These are phyloP conservation scores for Grigorovia transvaalensis DNA, from an alignment of 805 yeast genomes.

Conservation along the genomic window DNA sequence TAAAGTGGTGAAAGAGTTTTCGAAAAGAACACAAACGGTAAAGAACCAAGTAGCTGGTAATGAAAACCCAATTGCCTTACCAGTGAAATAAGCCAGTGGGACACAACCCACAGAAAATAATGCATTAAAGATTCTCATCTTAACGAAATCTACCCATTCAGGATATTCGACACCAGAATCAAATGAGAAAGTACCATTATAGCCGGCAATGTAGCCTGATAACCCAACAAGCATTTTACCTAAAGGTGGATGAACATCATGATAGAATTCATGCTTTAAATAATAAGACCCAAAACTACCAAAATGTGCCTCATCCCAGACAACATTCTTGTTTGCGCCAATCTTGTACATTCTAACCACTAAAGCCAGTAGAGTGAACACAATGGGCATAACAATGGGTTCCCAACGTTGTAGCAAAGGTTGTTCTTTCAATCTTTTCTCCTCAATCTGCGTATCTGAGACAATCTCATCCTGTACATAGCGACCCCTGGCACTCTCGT, in stretches of 20 bases:
- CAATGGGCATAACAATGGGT: conserved; percentile 33
- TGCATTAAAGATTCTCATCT: conserved; percentile 67
- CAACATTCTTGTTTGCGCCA: conserved; percentile 46
- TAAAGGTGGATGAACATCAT: conserved; percentile 81
- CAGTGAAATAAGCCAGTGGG: conserved; percentile 63
- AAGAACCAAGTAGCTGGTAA: conserved; percentile 48
- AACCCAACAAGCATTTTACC: conserved; percentile 75
- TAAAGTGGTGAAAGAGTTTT: conserved; percentile 57
- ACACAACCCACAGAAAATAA: conserved; percentile 54
- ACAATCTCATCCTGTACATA: conserved; percentile 1
- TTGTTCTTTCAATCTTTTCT: conserved; percentile 1
- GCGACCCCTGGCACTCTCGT: neutral
- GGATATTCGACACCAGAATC: conserved; percentile 59
- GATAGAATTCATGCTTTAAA: conserved; percentile 68
- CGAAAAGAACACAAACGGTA: conserved; percentile 53
- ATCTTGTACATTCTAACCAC: conserved; percentile 53
- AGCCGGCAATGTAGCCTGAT: conserved; percentile 75
- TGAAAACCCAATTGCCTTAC: conserved; percentile 45
- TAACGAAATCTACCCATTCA: conserved; percentile 44
- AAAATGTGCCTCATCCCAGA: conserved; percentile 89
- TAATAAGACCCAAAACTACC: conserved; percentile 81
- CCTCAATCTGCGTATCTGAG: neutral
- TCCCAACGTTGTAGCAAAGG: conserved; percentile 16
- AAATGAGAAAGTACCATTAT: conserved; percentile 66
- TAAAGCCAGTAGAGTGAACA: conserved; percentile 37